These are phyloP conservation scores for Limnanthes douglasii DNA, from an alignment of 345 rosid species.

Conservation along the genomic window DNA sequence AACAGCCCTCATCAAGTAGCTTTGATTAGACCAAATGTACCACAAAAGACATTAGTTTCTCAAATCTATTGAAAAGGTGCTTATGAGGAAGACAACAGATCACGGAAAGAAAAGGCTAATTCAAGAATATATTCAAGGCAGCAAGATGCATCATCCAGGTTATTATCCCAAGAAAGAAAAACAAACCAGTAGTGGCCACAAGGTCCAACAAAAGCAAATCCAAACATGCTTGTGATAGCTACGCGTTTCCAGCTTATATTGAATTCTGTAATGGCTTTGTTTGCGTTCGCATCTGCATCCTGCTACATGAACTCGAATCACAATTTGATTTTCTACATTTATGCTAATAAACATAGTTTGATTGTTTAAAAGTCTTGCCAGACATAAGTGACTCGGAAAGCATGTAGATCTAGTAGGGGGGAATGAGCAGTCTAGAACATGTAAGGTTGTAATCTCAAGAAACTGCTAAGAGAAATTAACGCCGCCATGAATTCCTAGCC, in stretches of 20 bases:
- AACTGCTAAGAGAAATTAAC: not conserved
- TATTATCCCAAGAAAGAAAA: conserved; percentile 1
- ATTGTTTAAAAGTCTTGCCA: no score
- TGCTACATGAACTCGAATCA: conserved; percentile 22
- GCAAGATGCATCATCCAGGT: not conserved
- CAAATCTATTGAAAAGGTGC: no score
- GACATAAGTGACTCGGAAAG: no score
- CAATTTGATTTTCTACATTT: no score
- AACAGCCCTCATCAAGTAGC: no score
- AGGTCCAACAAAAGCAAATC: conserved; percentile 76
- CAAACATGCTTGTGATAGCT: conserved; percentile 60
- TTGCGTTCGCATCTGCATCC: conserved; percentile 32
- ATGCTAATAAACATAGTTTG: no score
- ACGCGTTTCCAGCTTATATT: conserved; percentile 66
- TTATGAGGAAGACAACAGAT: conserved; percentile 1
- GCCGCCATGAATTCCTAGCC: not conserved
- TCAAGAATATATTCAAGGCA: no score
- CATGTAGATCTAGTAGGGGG: no score
- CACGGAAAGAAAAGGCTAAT: conserved; percentile 1
- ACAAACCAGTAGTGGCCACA: conserved; percentile 79
- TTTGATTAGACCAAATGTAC: not conserved
- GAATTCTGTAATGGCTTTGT: conserved; percentile 18
- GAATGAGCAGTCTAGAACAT: no score
- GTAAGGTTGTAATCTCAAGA: no score
- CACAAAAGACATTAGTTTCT: conserved; percentile 3